A percentile compares a stretch with the other conserved stretches of the same genome.
These are phyloP conservation scores for Ilyonectria sp. DNA, from an alignment of 2,329 filamentous ascomycete genomes.

Conservation along the genomic window DNA sequence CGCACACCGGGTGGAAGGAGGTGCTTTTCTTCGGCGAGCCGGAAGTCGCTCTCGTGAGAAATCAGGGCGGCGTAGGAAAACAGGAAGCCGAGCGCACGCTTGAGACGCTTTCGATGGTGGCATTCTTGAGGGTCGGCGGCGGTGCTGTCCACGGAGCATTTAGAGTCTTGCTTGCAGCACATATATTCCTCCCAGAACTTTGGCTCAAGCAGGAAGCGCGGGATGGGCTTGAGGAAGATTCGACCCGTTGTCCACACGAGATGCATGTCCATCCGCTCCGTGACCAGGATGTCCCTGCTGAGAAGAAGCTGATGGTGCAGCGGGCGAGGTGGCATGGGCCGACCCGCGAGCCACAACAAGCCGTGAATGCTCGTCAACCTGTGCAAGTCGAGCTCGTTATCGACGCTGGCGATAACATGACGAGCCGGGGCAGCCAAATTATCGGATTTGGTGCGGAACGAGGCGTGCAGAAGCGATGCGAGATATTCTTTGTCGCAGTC, in stretches of 20 bases:
- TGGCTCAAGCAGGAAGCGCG: too few species aligned
- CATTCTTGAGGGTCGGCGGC: background rate
- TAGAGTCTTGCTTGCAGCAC: too few species aligned
- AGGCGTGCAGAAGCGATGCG: too few species aligned
- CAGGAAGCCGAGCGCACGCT: slow-evolving; percentile 9
- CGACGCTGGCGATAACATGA: background rate
- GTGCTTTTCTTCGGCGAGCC: background rate
- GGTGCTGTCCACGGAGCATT: too few species aligned
- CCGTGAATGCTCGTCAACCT: too few species aligned
- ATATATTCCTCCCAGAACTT: too few species aligned
- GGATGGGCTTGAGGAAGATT: slow-evolving; percentile 48
- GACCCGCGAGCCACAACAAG: slow-evolving; percentile 42
- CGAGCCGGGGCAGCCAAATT: too few species aligned
- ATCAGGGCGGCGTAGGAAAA: slow-evolving; percentile 15
- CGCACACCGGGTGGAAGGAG: background rate
- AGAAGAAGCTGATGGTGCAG: slow-evolving; percentile 56
- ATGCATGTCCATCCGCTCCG: slow-evolving; percentile 57
- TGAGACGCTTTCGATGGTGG: background rate
- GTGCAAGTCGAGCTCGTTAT: too few species aligned
- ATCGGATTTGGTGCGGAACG: too few species aligned
- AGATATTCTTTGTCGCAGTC: too few species aligned
- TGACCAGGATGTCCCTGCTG: slow-evolving; percentile 53
- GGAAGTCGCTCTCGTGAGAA: slow-evolving; percentile 19
- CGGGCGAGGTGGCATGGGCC: slow-evolving; percentile 54
- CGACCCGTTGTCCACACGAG: slow-evolving; percentile 57